phyloP scores from a whole-genome alignment of 108 stramenopile genomes.

The Stephanodiscus minutulus region DNA sequence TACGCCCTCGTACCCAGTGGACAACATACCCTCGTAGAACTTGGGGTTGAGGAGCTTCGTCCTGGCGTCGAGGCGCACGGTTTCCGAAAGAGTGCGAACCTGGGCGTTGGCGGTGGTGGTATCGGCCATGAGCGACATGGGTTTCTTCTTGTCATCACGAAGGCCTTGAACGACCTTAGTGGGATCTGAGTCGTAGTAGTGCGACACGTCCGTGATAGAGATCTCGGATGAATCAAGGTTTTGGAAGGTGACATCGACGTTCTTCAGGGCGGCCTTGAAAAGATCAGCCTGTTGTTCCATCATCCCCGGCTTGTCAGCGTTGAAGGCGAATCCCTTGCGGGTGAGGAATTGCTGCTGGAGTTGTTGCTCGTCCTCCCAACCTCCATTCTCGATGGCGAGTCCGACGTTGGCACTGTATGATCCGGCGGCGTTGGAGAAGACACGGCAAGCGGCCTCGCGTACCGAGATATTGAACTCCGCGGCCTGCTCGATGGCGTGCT shows the following conservation, averaged over 20 bases:
- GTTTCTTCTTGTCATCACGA: slow-evolving; percentile 96
- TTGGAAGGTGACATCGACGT: slow-evolving; percentile 96
- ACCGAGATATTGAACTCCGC: slow-evolving; percentile 87
- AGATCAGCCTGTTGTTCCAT: slow-evolving; percentile 95
- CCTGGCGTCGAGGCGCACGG: slow-evolving; percentile 95
- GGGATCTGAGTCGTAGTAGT: slow-evolving; percentile 97
- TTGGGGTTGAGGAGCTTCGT: slow-evolving; percentile 98
- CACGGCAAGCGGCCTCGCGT: slow-evolving; percentile 92
- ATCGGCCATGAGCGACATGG: slow-evolving; percentile 95
- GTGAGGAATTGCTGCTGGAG: slow-evolving; percentile 94
- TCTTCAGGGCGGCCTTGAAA: slow-evolving; percentile 93
- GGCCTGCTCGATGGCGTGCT: slow-evolving; percentile 92
- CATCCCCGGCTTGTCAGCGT: slow-evolving; percentile 97
- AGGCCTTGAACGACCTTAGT: slow-evolving; percentile 97
- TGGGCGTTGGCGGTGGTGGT: slow-evolving; percentile 97
- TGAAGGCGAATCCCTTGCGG: slow-evolving; percentile 96
- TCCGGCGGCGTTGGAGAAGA: slow-evolving; percentile 97
- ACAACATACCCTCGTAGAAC: slow-evolving; percentile 98
- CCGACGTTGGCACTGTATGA: slow-evolving; percentile 97
- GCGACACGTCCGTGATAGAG: slow-evolving; percentile 95
- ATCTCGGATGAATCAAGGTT: slow-evolving; percentile 97
- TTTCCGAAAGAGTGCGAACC: slow-evolving; percentile 93
- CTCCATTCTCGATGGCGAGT: slow-evolving; percentile 97
- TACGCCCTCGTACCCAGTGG: slow-evolving; percentile 95
- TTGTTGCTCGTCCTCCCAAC: slow-evolving; percentile 94